Evolutionary conservation across 345 rosid genomes (phyloP), one percentile per base, ranked within the genome.

Genomic region (Syzygium grande): DNA sequence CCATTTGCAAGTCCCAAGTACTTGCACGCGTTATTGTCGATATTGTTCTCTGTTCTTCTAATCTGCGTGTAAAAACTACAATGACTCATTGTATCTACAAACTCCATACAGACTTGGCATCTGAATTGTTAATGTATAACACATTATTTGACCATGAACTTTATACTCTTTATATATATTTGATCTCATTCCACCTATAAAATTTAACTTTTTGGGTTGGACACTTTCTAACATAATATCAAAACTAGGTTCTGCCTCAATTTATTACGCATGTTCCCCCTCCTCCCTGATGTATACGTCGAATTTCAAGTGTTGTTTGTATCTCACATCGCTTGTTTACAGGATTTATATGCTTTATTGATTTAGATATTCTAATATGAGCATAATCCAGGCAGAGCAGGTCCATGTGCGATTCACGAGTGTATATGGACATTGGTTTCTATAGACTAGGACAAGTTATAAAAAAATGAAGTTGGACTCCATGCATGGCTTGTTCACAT

Each of bases 231-330:
- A 34, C 4, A 11, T 19, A 34, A 4, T 73, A 38, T 38, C 83
- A 2, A 4, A 15, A 19, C 46, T 38, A 73, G 11, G 14, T 73
- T 73, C 25, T 5, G 2, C 11, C 49, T 23, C 27, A 21, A 73
- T 73, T 73, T 38, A 38, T 73, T 73, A 38, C 4, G 0, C 83
- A 21, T 38, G 13, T 9, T 19, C 4, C 0, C 41, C 2, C 49
- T 19, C 5, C 25, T 25, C 25, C 43, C 9, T 2, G 14, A 5
- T 0, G 7, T 38, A 25, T 19, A 4, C 0, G 0, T 73, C 49
- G 34, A 73, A 73, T 38, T 73, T 3, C 27, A 73, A 6, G 1
- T 5, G 27, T 21, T 23, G 21, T 38, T 73, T 21, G 83, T 38
- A 34, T 73, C 11, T 55, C 49, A 2, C 7, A 38, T 73, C 0